These are phyloP conservation scores for Cystobasidium pallidum DNA, from an alignment of 1,284 basidiomycete genomes.

Conservation along the genomic window DNA sequence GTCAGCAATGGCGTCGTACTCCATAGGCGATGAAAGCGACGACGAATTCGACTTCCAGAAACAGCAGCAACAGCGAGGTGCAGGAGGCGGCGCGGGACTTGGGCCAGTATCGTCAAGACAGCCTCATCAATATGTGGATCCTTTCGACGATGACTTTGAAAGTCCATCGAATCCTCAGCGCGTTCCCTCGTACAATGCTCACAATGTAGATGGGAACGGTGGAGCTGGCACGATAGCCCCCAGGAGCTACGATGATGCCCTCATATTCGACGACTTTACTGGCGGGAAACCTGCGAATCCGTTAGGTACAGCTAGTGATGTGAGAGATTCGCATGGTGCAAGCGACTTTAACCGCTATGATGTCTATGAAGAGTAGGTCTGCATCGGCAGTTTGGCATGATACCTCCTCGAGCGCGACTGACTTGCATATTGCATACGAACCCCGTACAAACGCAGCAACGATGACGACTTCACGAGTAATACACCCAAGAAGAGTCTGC, in stretches of 20 bases:
- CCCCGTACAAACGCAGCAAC: conserved; percentile 25
- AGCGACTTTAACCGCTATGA: conserved; percentile 39
- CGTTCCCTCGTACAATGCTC: neutral
- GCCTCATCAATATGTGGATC: conserved; percentile 38
- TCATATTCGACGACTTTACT: conserved; percentile 47
- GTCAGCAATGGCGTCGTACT: conserved; percentile 36
- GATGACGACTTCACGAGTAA: conserved; percentile 32
- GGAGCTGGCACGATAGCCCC: conserved; percentile 3
- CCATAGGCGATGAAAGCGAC: conserved; percentile 43
- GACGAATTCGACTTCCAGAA: conserved; percentile 39
- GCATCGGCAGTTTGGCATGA: neutral
- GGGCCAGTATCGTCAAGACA: conserved; percentile 19
- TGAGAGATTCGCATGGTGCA: conserved; percentile 32
- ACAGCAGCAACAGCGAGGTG: conserved; percentile 7
- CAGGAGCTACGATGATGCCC: conserved; percentile 23
- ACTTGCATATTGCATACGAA: neutral
- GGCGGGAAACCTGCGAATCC: conserved; percentile 50
- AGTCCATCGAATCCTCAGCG: neutral
- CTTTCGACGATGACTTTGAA: conserved; percentile 37
- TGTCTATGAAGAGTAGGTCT: conserved; percentile 41
- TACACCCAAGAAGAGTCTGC: conserved; percentile 30
- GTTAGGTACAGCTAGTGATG: conserved; percentile 49
- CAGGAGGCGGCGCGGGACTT: conserved; percentile 6
- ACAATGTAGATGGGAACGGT: neutral
- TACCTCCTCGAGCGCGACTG: neutral